phyloP scores from a whole-genome alignment of 306 rosid species.

The Styphnolobium japonicum region DNA sequence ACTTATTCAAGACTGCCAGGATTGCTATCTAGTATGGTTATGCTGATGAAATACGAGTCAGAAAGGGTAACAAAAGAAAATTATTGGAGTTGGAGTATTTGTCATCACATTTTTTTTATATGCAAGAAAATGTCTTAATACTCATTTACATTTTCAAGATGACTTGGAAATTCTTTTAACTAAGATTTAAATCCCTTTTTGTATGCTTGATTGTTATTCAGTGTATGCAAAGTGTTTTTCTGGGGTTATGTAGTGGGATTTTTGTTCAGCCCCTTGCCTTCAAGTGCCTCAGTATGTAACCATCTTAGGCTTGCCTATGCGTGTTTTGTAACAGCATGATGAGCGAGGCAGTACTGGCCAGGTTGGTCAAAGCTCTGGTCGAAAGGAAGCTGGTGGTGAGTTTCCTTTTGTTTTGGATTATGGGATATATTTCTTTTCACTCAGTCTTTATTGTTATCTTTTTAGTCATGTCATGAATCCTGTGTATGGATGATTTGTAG shows the following conservation, averaged over 20 bases:
- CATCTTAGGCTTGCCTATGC: conserved; percentile 66
- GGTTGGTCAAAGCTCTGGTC: conserved; percentile 53
- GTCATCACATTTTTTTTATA: not conserved
- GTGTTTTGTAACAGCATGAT: conserved; percentile 66
- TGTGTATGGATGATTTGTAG: not conserved
- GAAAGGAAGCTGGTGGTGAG: conserved; percentile 55
- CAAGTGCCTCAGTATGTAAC: conserved; percentile 52
- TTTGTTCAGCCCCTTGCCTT: conserved; percentile 49
- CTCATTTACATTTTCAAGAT: conserved; percentile 12
- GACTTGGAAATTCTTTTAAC: conserved; percentile 26
- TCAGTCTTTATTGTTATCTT: not conserved
- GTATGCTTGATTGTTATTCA: conserved; percentile 29
- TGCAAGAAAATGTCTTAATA: not conserved
- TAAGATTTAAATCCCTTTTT: not conserved
- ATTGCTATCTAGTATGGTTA: not conserved
- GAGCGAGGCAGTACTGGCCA: conserved; percentile 58
- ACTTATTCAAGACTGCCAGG: not conserved
- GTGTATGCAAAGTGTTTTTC: conserved; percentile 42
- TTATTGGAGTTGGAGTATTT: conserved; percentile 23
- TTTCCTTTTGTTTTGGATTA: conserved; percentile 6
- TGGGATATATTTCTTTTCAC: not conserved
- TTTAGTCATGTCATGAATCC: not conserved
- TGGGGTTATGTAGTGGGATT: conserved; percentile 55
- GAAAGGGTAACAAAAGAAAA: not conserved
- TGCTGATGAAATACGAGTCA: not conserved